Conservation (phyloP, 1,284 basidiomycete genomes). For the Moniliella sp. region DNA sequence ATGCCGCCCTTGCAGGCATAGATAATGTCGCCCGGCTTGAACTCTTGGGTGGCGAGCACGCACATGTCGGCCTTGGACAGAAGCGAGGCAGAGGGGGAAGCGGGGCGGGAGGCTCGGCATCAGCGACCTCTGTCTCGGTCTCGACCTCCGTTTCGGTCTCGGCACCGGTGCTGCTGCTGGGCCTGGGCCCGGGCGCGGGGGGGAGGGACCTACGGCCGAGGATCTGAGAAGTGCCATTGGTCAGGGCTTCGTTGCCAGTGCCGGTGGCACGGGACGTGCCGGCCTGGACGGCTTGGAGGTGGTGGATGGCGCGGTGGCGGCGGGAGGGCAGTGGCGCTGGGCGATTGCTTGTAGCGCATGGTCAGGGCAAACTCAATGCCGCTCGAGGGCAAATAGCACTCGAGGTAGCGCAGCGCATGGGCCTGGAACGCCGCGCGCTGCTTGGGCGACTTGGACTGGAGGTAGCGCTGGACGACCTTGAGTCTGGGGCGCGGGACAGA, state of each 20-base stretch:
- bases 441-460: conserved; percentile 14
- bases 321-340: not conserved
- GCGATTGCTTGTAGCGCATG: conserved; percentile 13
- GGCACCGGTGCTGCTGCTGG: conserved; percentile 1
- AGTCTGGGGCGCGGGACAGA: conserved; percentile 6
- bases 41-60: conserved; percentile 57
- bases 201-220: no score
- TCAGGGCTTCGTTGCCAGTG: no score
- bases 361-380: conserved; percentile 29
- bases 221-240: no score
- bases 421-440: conserved; percentile 12
- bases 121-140: conserved; percentile 9
- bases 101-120: no score
- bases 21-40: conserved; percentile 51
- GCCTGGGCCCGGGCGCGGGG: no score
- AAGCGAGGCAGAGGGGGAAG: conserved; percentile 37
- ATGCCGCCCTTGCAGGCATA: conserved; percentile 46
- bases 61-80: conserved; percentile 56
- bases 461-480: conserved; percentile 18
- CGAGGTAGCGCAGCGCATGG: conserved; percentile 27
- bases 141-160: no score
- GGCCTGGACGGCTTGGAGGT: conserved; percentile 1
- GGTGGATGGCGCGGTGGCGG: conserved; percentile 1
- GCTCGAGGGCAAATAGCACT: conserved; percentile 26
- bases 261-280: no score